Base-by-base conservation (phyloP, 2,329 filamentous ascomycete genomes). In the Alternaria alternata region DNA sequence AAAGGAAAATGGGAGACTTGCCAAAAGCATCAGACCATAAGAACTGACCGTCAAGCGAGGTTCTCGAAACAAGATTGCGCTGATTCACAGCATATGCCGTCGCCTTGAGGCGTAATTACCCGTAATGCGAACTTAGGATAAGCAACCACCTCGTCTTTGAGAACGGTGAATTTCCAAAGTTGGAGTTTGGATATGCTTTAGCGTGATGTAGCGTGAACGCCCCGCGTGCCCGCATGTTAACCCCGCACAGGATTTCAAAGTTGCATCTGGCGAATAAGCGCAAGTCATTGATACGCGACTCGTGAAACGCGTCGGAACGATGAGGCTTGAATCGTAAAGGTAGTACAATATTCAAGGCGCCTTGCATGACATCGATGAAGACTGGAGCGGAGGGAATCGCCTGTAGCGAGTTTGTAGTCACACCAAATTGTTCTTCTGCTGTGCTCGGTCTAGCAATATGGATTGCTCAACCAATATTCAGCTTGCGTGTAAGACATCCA, bases 141-240 rank as follows among this genome's bases (percentile, higher is more conserved):
- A 47, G 20, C 46, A 28, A 47, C 51, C n/a, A 11, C 14, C n/a
- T 26, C 11, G 16, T 5, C 20, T 30, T 43, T 14, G 22, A 38
- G 39, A 32, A 32, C 12, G 11, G 38, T 14, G 41, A 36, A 16
- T 11, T 39, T 38, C 42, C 30, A 47, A 44, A 30, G 5, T 53
- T 34, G 47, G 26, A 18, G 49, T 39, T 47, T 63, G 55, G 59
- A 58, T 54, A 60, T 51, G 41, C 51, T 57, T 60, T 71, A 68
- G 67, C 62, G 63, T 62, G 54, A 58, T 65, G 59, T n/a, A 56
- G 43, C 30, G 51, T 46, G 12, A 28, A 43, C 38, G 64, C 46
- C 30, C 46, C 44, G 34, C 36, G 36, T 28, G 68, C 67, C 70
- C 69, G 64, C 70, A 62, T 47, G 54, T 57, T 49, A n/a, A 63